phyloP scores from a whole-genome alignment of 768 basidiomycete genomes.

The Piloderma croceum region DNA sequence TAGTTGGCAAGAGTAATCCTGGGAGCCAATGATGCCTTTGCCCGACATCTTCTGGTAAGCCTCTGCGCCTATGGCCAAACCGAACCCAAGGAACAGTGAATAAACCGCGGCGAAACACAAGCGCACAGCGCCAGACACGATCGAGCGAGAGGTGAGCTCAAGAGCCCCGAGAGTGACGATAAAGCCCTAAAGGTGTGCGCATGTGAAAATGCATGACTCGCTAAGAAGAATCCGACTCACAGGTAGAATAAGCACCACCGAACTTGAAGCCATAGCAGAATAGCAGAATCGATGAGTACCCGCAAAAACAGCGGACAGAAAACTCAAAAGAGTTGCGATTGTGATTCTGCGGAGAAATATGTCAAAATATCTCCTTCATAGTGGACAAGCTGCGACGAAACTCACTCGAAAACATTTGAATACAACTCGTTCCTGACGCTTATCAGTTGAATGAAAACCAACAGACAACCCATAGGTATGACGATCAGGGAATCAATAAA shows the following conservation, averaged over 20 bases:
- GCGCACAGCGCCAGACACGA: conserved; percentile 80
- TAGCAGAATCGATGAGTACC: conserved; percentile 71
- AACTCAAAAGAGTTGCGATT: conserved; percentile 73
- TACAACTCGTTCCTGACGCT: conserved; percentile 74
- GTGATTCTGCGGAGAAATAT: conserved; percentile 49
- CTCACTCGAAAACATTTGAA: conserved; percentile 72
- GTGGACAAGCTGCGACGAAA: conserved; percentile 2
- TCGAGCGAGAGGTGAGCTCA: conserved; percentile 74
- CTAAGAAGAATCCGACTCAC: conserved; percentile 30
- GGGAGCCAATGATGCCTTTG: conserved; percentile 38
- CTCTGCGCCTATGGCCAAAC: conserved; percentile 74
- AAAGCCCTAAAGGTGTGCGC: conserved; percentile 38
- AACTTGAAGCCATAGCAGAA: conserved; percentile 69
- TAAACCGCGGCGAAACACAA: conserved; percentile 78
- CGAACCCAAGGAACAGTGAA: conserved; percentile 74
- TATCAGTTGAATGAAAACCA: conserved; percentile 68
- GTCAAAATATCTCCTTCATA: conserved; percentile 1
- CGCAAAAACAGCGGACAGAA: conserved; percentile 70
- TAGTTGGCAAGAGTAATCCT: conserved; percentile 55
- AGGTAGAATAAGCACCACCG: conserved; percentile 76
- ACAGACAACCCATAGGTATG: conserved; percentile 70
- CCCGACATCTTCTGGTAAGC: conserved; percentile 56
- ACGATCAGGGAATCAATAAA: conserved; percentile 72
- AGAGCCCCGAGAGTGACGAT: conserved; percentile 69
- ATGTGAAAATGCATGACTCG: background rate